These are phyloP conservation scores for Sclerospora graminicola DNA, from an alignment of 352 stramenopile species.

Conservation along the genomic window DNA sequence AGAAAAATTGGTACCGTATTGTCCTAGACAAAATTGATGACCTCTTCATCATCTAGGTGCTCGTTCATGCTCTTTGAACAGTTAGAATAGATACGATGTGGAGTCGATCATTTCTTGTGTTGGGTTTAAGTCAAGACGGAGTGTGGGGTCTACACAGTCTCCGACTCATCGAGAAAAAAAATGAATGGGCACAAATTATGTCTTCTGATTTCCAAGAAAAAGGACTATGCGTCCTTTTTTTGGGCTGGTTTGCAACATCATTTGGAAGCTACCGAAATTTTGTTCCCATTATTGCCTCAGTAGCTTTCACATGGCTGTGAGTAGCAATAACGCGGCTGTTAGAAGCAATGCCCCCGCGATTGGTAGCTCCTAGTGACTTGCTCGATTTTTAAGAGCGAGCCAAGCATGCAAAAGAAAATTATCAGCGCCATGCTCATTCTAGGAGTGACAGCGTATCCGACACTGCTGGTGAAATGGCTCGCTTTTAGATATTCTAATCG, in stretches of 20 bases:
- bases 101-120: too few relatives aligned
- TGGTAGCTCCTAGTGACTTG: conserved; percentile 54
- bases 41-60: too few relatives aligned
- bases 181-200: too few relatives aligned
- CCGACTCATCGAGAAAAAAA: too few relatives aligned
- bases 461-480: conserved; percentile 53
- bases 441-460: conserved; percentile 59
- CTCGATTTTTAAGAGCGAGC: conserved; percentile 58
- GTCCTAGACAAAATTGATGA: too few relatives aligned
- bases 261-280: conserved; percentile 54
- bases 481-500: conserved; percentile 42
- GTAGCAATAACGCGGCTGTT: conserved; percentile 65
- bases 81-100: too few relatives aligned
- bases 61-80: too few relatives aligned
- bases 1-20: too few relatives aligned
- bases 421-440: conserved; percentile 73
- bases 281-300: conserved; percentile 53
- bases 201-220: too few relatives aligned
- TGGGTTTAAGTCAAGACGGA: too few relatives aligned
- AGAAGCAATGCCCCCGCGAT: conserved; percentile 59
- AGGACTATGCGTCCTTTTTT: too few relatives aligned
- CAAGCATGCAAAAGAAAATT: conserved; percentile 64
- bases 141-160: too few relatives aligned
- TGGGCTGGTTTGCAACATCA: conserved; percentile 61
- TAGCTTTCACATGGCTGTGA: conserved; percentile 39